Evolutionary conservation across 208 protist genomes (phyloP), one percentile per base, ranked within the genome.

Genomic region (Trypanosoma vivax): DNA sequence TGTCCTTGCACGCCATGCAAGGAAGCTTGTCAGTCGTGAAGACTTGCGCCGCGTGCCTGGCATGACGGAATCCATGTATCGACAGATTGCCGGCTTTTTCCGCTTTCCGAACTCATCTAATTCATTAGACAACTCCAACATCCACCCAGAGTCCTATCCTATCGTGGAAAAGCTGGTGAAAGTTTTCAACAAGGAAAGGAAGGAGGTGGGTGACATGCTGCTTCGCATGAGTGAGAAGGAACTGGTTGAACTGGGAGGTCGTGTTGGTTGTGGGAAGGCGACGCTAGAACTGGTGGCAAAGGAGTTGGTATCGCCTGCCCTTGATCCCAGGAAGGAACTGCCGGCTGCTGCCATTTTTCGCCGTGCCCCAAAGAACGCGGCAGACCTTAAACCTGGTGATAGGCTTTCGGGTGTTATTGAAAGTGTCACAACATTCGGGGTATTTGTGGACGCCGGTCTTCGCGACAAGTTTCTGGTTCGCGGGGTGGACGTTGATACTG

Each of bases 71-170:
- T 40, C 62, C 24, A 63, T 78, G 43, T 94, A 80, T 53, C 54
- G 81, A 51, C 79, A 90, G 46, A 61, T 88, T 27, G 86, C 79
- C n/a, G 86, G 86, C 18, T 93, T 93, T 64, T 83, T 93, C 19
- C 79, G 86, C 10, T 85, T 93, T 52, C 82, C 81, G n/a, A 88
- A 88, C 64, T 87, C 81, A 21, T 48, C 69, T n/a, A 79, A 93
- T 61, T 73, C 72, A 48, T 68, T 93, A 7, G 86, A 93, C 49
- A 72, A 75, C 52, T 87, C 77, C n/a, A 79, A 72, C 50, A 77
- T 93, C 48, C 86, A 91, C 65, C 87, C 87, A 23, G 82, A 94
- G 65, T 83, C 76, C 16, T 94, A 94, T 63, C 30, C 48, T 23
- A 35, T 83, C 23, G 80, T 83, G 24, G 41, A 67, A 0, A 65